Evolutionary conservation across 345 rosid species (phyloP), one percentile per base, ranked within the genome.

Genomic region (Aquilaria malaccensis): DNA sequence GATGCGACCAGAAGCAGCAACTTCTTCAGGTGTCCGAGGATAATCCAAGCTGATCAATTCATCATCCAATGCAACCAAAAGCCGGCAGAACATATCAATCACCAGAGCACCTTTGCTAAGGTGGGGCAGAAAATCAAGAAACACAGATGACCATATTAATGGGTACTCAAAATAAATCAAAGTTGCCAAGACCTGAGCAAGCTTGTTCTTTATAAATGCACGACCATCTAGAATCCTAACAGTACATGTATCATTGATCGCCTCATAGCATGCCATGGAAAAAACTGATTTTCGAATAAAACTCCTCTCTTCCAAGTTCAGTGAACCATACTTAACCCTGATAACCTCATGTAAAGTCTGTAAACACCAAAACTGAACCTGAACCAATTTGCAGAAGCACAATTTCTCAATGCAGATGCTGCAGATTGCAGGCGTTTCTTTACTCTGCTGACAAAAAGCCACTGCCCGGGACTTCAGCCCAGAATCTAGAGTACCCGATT

Each of bases 281-380:
- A 94, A 81, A 47, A 86, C 79, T 0, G 99, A 84, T 45, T 78
- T 82, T 60, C 95, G 74, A 12, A 87, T 63, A 30, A 64, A 79
- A 31, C 58, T 68, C 83, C 56, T 77, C 85, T 94, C 99, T 45
- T 88, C 86, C 6, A 56, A 59, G 45, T 83, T 77, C 78, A 94
- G 70, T 31, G 76, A 48, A 30, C 79, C 72, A 62, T 87, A 88
- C 14, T 76, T 87, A 11, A 70, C 84, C 55, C 73, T 75, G 31
- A 88, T 66, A 11, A 88, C 89, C 46, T 94, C 97, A 11, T 86
- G 86, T 33, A 89, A 64, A 65, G 92, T 82, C 79, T 94, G 99
- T 56, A 94, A 75, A 56, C 96, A 87, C 99, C 99, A 94, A 74
- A 94, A 94, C 85, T 86, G 97, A 58, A 93, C 96, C 66, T 85